A percentile compares a stretch with the other conserved stretches of the same genome.
phyloP scores from a whole-genome alignment of 2,329 filamentous ascomycete genomes.

The Arthrobotrys entomopaga region DNA sequence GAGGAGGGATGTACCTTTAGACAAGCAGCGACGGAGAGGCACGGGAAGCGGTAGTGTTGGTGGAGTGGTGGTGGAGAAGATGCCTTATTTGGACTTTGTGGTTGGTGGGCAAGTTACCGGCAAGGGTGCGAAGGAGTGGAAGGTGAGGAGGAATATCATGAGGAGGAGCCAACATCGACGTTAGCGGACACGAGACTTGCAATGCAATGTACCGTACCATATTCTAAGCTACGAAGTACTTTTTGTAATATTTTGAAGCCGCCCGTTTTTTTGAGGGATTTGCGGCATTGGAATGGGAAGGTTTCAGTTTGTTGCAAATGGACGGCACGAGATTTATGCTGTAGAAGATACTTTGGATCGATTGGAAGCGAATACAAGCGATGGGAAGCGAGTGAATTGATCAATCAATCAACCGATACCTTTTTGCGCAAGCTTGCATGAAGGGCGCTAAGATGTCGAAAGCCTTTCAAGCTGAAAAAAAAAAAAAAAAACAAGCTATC shows the following conservation, averaged over 20 bases:
- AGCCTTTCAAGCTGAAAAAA: background rate
- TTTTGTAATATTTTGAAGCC: no score
- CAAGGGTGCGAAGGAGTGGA: constrained; percentile 71
- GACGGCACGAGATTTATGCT: background rate
- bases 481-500: background rate
- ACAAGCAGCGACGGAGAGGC: constrained; percentile 45
- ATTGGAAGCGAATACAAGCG: constrained; percentile 55
- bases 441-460: constrained; percentile 1
- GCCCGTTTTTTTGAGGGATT: constrained; percentile 28
- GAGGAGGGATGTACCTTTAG: constrained; percentile 34
- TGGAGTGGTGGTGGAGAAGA: constrained; percentile 57
- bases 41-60: constrained; percentile 29
- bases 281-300: constrained; percentile 24
- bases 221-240: background rate
- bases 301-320: constrained; percentile 4
- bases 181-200: constrained; percentile 1
- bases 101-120: constrained; percentile 69
- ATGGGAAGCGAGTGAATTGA: constrained; percentile 46
- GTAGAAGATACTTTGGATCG: background rate
- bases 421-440: background rate
- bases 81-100: constrained; percentile 72
- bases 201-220: background rate
- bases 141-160: constrained; percentile 65
- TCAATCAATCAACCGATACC: background rate
- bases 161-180: constrained; percentile 42